Evolutionary conservation across 106 monocot species (phyloP).

Genomic region (Ottelia alismoides): DNA sequence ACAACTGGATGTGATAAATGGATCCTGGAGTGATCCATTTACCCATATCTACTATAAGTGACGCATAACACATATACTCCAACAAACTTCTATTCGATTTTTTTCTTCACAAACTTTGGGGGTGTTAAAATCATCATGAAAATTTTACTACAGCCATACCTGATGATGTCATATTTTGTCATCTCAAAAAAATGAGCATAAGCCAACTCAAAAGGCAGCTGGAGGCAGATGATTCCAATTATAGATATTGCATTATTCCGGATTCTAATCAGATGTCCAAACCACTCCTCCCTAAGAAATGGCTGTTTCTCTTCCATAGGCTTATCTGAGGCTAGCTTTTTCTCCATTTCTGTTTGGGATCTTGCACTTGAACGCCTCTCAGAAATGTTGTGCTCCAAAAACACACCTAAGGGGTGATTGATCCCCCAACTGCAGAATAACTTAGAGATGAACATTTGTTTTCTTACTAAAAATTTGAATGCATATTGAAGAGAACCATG

Average conservation of each 20-base stretch:
- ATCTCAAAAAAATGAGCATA: constrained; percentile 88
- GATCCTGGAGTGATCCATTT: too few species aligned
- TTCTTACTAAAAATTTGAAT: too few species aligned
- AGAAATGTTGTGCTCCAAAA: constrained; percentile 28
- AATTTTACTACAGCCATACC: too few species aligned
- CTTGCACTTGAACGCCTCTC: constrained; percentile 11
- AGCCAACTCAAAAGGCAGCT: constrained; percentile 85
- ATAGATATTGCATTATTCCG: constrained; percentile 68
- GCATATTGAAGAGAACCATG: too few species aligned
- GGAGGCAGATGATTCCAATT: constrained; percentile 78
- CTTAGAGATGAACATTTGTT: too few species aligned
- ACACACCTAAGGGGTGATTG: constrained; percentile 29
- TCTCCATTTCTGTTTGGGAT: constrained; percentile 16
- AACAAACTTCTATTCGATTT: too few species aligned
- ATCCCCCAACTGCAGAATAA: constrained; percentile 84
- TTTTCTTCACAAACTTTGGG: too few species aligned
- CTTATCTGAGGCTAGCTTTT: constrained; percentile 18
- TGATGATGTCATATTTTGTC: constrained; percentile 42
- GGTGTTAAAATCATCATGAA: too few species aligned
- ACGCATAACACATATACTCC: too few species aligned
- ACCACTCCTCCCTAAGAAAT: constrained; percentile 82
- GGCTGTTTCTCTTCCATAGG: constrained; percentile 25
- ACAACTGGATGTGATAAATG: too few species aligned
- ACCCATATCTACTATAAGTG: too few species aligned
- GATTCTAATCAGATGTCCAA: constrained; percentile 55